Evolutionary conservation across 805 yeast genomes (phyloP).

Genomic region (Metschnikowia borealis): DNA sequence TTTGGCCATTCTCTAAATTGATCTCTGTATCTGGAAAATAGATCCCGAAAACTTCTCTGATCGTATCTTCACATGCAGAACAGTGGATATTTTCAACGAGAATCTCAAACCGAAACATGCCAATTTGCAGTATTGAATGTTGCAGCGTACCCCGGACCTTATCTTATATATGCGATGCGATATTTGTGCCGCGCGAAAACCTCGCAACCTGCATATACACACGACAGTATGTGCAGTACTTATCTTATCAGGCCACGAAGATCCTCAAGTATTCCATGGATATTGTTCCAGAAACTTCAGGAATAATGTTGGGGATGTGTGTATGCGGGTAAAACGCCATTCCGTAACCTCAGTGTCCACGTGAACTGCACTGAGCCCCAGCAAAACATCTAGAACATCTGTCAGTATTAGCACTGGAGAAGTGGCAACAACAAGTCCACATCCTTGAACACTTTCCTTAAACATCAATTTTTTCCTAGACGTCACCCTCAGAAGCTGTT

Average conservation of each 20-base stretch:
- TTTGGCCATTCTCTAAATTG: background rate
- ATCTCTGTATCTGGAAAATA: background rate
- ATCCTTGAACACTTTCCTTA: background rate
- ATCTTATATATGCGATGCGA: constrained; percentile 2
- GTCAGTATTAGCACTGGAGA: too few relatives aligned
- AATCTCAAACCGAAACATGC: constrained; percentile 6
- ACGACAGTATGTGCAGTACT: background rate
- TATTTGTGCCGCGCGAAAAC: constrained; percentile 1
- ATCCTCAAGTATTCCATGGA: too few relatives aligned
- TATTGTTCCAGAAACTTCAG: too few relatives aligned
- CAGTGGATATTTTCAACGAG: constrained; percentile 52
- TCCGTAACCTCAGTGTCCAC: too few relatives aligned
- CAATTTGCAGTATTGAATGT: background rate
- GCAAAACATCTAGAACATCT: too few relatives aligned
- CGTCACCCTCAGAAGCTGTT: too few relatives aligned
- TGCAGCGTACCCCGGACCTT: background rate
- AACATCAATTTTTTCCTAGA: too few relatives aligned
- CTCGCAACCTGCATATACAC: background rate
- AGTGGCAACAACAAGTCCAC: background rate
- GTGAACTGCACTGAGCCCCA: too few relatives aligned
- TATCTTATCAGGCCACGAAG: background rate
- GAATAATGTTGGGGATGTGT: too few relatives aligned
- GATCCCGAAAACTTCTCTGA: constrained; percentile 18
- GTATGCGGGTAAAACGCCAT: too few relatives aligned
- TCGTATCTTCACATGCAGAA: constrained; percentile 43